Percentiles rank a stretch among this genome's conserved stretches.
Evolutionary conservation across 2,329 filamentous ascomycete genomes (phyloP).

Genomic region (Fusarium coicis): DNA sequence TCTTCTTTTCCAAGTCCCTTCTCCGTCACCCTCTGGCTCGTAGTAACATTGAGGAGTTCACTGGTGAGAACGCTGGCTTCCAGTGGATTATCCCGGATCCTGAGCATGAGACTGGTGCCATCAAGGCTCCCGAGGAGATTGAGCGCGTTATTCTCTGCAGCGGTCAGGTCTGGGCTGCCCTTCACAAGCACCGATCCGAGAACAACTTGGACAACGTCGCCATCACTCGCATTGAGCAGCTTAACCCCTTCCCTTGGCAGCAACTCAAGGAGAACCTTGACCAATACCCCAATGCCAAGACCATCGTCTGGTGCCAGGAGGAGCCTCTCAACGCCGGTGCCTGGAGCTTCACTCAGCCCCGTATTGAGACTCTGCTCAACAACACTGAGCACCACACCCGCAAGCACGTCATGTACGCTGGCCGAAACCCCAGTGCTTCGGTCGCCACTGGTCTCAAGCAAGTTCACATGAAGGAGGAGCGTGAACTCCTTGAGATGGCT

Average conservation of each 20-base stretch:
- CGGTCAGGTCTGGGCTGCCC: slow-evolving; percentile 91
- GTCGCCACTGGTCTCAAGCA: slow-evolving; percentile 94
- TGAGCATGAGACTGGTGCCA: slow-evolving; percentile 78
- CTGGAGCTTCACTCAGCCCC: slow-evolving; percentile 97
- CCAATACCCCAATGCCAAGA: slow-evolving; percentile 96
- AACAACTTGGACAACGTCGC: slow-evolving; percentile 90
- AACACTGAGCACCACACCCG: slow-evolving; percentile 91
- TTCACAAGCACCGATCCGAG: slow-evolving; percentile 89
- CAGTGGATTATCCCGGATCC: slow-evolving; percentile 95
- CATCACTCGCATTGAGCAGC: slow-evolving; percentile 94
- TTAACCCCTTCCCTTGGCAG: slow-evolving; percentile 99
- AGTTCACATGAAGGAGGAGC: slow-evolving; percentile 91
- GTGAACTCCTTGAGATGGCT: slow-evolving; percentile 77
- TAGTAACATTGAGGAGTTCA: slow-evolving; percentile 91
- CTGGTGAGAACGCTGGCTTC: slow-evolving; percentile 86
- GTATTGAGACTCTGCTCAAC: slow-evolving; percentile 96
- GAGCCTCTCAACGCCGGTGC: slow-evolving; percentile 97
- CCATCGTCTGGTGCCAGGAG: slow-evolving; percentile 97
- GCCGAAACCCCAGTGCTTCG: slow-evolving; percentile 90
- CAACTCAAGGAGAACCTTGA: slow-evolving; percentile 97
- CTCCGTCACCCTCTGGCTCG: slow-evolving; percentile 94
- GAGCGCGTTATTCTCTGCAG: slow-evolving; percentile 94
- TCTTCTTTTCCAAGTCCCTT: slow-evolving; percentile 98
- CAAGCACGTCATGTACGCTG: slow-evolving; percentile 97
- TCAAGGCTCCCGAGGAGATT: slow-evolving; percentile 85